phyloP scores from a whole-genome alignment of 768 basidiomycete species.

The Trametes cinnabarina region DNA sequence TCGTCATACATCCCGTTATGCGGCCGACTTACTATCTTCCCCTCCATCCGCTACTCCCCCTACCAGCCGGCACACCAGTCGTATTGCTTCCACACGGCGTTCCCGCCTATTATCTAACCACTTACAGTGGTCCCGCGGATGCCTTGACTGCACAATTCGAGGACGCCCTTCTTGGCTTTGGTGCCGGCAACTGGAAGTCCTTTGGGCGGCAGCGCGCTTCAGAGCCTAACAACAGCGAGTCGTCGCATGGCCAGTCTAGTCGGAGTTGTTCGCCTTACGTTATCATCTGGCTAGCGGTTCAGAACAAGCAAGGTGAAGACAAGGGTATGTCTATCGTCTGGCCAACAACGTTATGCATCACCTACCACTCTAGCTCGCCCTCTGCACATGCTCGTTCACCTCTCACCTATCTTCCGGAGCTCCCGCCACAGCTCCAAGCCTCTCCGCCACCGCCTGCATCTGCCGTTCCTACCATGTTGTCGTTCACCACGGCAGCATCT shows the following conservation, averaged over 20 bases:
- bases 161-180: slow-evolving; percentile 60
- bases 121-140: slow-evolving; percentile 66
- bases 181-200: slow-evolving; percentile 51
- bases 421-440: slow-evolving; percentile 61
- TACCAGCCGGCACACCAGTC: slow-evolving; percentile 63
- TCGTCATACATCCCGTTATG: slow-evolving; percentile 67
- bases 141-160: slow-evolving; percentile 62
- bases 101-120: slow-evolving; percentile 70
- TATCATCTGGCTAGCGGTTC: slow-evolving; percentile 71
- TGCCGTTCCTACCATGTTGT: slow-evolving; percentile 20
- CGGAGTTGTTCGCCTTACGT: slow-evolving; percentile 41
- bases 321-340: slow-evolving; percentile 76
- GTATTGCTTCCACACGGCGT: slow-evolving; percentile 66
- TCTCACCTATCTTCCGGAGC: slow-evolving; percentile 57
- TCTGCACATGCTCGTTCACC: slow-evolving; percentile 39
- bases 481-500: slow-evolving; percentile 3
- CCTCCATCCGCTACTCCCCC: slow-evolving; percentile 39
- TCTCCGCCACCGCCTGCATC: slow-evolving; percentile 43
- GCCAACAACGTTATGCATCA: slow-evolving; percentile 59
- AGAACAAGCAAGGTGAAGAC: slow-evolving; percentile 78
- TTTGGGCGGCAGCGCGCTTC: not conserved
- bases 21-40: slow-evolving; percentile 57
- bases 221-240: not conserved
- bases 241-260: not conserved
- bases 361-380: slow-evolving; percentile 38